Base-by-base conservation (phyloP, 2,329 filamentous ascomycete genomes). In the Camillea tinctor region DNA sequence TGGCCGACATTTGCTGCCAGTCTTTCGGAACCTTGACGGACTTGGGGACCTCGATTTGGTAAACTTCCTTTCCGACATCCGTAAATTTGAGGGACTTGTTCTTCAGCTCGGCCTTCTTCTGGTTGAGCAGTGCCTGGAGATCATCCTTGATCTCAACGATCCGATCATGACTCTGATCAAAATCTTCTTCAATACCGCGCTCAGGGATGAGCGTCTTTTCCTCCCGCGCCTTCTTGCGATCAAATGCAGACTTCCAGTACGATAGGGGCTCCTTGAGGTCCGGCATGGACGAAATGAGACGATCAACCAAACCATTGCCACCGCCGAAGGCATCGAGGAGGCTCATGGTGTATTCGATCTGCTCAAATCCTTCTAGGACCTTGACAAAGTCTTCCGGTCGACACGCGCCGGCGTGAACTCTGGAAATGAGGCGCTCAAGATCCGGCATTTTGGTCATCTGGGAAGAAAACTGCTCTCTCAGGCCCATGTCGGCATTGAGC, bases 1-100 rank as follows among this genome's bases (percentile, higher is more conserved):
- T 98, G 0, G 93, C 90, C 4, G 95, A 98, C 93, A 98, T 97
- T 72, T 98, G 94, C 64, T 93, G 88, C 93, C 95, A 99, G 68
- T 81, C 86, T 66, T 90, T 90, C 0, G 95, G 95, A 2, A 99
- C 87, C 75, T 96, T 97, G 71, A 91, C 80, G 1, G 80, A 79
- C 75, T 95, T 96, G 0, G 95, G 94, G 0, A 92, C 89, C 73
- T 99, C 95, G 11, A 99, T 82, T 76, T 99, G 94, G 76, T 96
- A 98, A 56, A 99, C 92, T 71, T 99, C 95, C 74, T 99, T 99
- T 62, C 95, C 95, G 7, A 96, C 90, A 71, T 98, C 92, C 24
- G 87, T 87, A 68, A 88, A 95, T 71, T 88, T 88, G 63, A 94
- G 83, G 0, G 84, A 83, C 65, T 84, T 90, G 60, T 89, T 92